Conservation (phyloP, 805 yeast species). For the Millerozyma miso region DNA sequence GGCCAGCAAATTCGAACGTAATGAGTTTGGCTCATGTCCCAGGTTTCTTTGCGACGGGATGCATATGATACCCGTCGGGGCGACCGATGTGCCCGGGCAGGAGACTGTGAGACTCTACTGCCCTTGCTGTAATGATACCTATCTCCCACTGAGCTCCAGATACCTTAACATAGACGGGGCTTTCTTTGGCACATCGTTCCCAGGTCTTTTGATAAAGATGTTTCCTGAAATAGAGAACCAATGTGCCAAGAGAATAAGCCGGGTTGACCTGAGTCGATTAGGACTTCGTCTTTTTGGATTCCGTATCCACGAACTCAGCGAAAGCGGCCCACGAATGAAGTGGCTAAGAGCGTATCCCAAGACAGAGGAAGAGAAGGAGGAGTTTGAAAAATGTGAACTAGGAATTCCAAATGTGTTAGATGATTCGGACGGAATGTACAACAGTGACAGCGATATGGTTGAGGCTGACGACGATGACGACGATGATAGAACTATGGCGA, state of each 20-base stretch:
- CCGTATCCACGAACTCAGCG: conserved; percentile 66
- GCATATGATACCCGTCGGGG: conserved; percentile 87
- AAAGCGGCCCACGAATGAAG: conserved; percentile 89
- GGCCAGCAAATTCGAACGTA: conserved; percentile 91
- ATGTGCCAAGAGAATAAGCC: conserved; percentile 50
- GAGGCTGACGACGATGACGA: conserved; percentile 25
- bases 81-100: conserved; percentile 84
- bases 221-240: conserved; percentile 87
- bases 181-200: conserved; percentile 92
- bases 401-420: conserved; percentile 37
- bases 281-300: conserved; percentile 87
- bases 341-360: conserved; percentile 85
- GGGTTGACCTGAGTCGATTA: conserved; percentile 48
- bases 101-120: conserved; percentile 91
- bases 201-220: conserved; percentile 86
- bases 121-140: conserved; percentile 90
- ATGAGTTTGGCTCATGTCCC: conserved; percentile 90
- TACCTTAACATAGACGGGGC: conserved; percentile 93
- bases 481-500: conserved; percentile 41
- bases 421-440: conserved; percentile 5
- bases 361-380: conserved; percentile 55
- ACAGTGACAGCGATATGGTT: conserved; percentile 22
- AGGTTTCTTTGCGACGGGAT: conserved; percentile 85
- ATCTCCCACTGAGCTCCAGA: conserved; percentile 82
- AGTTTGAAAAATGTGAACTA: conserved; percentile 62